Base-by-base conservation (phyloP, 2,329 filamentous ascomycete genomes). In the Colletotrichum liriopes region DNA sequence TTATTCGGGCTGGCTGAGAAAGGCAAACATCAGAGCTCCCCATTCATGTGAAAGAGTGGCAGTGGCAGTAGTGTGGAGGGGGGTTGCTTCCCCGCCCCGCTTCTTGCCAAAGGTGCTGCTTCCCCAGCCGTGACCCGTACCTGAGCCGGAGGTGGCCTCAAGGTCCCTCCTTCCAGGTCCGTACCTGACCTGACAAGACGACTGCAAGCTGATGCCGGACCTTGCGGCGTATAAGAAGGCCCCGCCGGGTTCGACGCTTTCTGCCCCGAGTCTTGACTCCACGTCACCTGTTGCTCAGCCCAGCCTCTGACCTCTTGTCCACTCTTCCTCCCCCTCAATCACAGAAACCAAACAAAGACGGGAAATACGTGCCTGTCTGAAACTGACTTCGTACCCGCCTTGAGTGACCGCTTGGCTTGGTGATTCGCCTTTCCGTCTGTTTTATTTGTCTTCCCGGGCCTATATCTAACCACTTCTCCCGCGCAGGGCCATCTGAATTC, bases 391-490 rank as follows among this genome's bases (percentile, higher is more conserved):
- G 56, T 20, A 35, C 45, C 65, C 60, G 52, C 59, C 65, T 47
- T 47, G 37, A 64, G 51, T 68, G 47, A 47, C 29, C 62, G 35
- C 64, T 63, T 58, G 65, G 47, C 32, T 60, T 64, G 20, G 14
- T 51, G 43, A 47, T 60, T 59, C 65, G 64, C 58, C 65, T 60
- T 64, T 68, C 52, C 52, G 47, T 39, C 54, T 63, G 26, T 32
- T 14, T 35, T 47, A 47, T 55, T 55, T 47, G 55, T 45, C 65
- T 60, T 55, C 26, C 29, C 54, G 20, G 32, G 39, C 45, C 43
- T 64, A 54, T 60, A 69, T 54, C 47, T 64, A 64, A 23, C 64
- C 59, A 37, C 61, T 35, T 54, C 61, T 43, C n/a, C 26, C 29
- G 26, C 49, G 20, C 29, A 26, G 41, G 23, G 35, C 64, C 20